Evolutionary conservation across 176 grass and related monocot genomes (phyloP).

Genomic region (Paspalum vaginatum): DNA sequence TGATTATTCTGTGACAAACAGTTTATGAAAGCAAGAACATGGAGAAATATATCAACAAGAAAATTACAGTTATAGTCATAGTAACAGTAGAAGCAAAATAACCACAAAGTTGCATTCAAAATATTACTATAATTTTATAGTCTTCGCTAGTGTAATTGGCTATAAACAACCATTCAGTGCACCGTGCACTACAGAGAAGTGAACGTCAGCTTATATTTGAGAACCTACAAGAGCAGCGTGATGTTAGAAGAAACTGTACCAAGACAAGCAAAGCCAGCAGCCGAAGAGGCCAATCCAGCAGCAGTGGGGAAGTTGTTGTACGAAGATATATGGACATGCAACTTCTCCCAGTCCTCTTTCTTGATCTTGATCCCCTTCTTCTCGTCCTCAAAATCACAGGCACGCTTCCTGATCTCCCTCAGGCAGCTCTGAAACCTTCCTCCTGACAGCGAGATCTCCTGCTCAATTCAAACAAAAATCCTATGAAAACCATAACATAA

Average conservation of each 20-base stretch:
- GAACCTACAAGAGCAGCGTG: too few relatives aligned
- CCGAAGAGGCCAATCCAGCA: constrained; percentile 85
- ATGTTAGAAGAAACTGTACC: constrained; percentile 47
- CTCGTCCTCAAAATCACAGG: constrained; percentile 62
- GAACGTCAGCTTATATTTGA: background rate
- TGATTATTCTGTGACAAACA: background rate
- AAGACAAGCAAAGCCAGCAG: constrained; percentile 88
- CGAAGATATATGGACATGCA: constrained; percentile 84
- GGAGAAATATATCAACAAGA: background rate
- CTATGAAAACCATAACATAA: background rate
- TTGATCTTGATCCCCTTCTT: constrained; percentile 65
- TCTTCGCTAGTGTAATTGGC: background rate
- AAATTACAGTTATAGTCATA: background rate
- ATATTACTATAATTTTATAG: background rate
- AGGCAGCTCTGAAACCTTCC: constrained; percentile 77
- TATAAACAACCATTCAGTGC: background rate
- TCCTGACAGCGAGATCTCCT: constrained; percentile 71
- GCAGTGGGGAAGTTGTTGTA: constrained; percentile 93
- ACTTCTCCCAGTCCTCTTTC: constrained; percentile 78
- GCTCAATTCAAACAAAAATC: constrained; percentile 35
- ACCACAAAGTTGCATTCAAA: background rate
- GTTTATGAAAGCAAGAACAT: background rate
- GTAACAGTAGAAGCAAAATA: background rate
- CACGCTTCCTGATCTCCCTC: constrained; percentile 74
- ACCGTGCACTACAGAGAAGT: background rate